Conservation (phyloP, 352 stramenopile genomes). For the Phytophthora podocarpi region DNA sequence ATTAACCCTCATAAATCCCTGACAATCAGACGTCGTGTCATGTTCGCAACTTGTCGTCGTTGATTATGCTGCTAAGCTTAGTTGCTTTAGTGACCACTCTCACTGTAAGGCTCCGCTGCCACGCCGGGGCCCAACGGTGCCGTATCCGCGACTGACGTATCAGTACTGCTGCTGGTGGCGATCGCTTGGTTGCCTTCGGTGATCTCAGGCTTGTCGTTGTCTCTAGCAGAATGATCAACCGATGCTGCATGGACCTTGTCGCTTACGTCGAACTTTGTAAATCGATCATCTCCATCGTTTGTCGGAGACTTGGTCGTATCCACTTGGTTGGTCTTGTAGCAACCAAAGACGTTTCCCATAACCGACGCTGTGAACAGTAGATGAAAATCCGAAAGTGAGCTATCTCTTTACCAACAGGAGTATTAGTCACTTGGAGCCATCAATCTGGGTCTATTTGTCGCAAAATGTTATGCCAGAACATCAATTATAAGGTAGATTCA, state of each 20-base stretch:
- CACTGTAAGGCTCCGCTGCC: neutral
- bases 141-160: neutral
- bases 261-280: neutral
- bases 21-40: too few species aligned
- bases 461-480: too few species aligned
- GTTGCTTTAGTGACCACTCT: too few species aligned
- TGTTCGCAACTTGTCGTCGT: too few species aligned
- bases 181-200: neutral
- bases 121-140: neutral
- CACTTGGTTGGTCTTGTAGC: conserved; percentile 19
- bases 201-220: neutral
- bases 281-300: neutral
- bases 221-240: neutral
- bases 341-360: conserved; percentile 25
- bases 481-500: conserved; percentile 2
- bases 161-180: neutral
- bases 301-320: neutral
- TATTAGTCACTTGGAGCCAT: neutral
- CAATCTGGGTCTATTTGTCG: neutral
- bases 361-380: neutral
- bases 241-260: neutral
- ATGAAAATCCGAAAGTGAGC: conserved; percentile 13
- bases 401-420: neutral
- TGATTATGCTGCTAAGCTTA: too few species aligned
- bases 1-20: too few species aligned